phyloP scores from a whole-genome alignment of 169 alveolate species.

The Eimeria acervulina region DNA sequence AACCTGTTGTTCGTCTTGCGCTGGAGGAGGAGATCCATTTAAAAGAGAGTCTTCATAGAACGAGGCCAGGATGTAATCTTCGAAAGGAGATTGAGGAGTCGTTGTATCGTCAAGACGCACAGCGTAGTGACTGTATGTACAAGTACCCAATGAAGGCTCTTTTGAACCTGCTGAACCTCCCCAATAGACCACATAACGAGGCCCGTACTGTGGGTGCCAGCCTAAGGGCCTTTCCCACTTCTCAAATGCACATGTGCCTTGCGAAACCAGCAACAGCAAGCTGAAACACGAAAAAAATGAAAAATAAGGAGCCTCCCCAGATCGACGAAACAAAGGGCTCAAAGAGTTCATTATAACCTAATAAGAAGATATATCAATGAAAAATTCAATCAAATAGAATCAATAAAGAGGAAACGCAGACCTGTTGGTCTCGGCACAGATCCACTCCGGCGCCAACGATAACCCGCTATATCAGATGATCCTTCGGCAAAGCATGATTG shows the following conservation, averaged over 20 bases:
- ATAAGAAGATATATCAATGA: not conserved
- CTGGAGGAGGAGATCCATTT: not conserved
- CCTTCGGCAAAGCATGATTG: not conserved
- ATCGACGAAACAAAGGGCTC: not conserved
- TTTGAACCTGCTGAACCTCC: not conserved
- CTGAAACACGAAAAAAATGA: not conserved
- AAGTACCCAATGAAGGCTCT: slow-evolving; percentile 19
- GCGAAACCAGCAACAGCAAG: not conserved
- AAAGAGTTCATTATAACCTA: not conserved
- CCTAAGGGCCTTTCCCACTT: slow-evolving; percentile 65
- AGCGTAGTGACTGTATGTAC: slow-evolving; percentile 7
- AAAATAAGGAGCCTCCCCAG: not conserved
- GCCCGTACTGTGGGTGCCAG: slow-evolving; percentile 61
- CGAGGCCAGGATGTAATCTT: not conserved
- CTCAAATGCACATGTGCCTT: not conserved
- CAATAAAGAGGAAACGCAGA: not conserved
- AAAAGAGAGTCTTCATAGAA: not conserved
- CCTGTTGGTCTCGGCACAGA: not conserved
- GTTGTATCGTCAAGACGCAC: not conserved
- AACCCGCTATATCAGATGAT: not conserved
- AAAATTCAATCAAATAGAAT: not conserved
- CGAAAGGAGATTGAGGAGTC: not conserved
- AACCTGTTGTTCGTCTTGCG: not conserved
- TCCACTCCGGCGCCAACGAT: not conserved
- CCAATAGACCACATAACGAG: slow-evolving; percentile 60